Evolutionary conservation across 139 green algal genomes (phyloP).

Genomic region (Tetradesmus lagerheimii): DNA sequence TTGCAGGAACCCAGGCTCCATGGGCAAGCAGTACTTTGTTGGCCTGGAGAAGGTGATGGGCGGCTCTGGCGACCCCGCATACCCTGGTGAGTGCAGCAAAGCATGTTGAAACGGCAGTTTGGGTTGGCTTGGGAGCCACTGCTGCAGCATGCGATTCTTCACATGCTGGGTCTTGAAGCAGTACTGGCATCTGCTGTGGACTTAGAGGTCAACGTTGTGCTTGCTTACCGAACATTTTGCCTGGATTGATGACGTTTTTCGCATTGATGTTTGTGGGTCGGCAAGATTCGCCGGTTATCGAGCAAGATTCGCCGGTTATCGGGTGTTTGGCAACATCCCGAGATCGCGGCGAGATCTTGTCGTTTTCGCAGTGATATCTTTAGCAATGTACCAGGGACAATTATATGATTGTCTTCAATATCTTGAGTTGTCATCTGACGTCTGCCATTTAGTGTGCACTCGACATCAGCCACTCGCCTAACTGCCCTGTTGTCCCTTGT

Average conservation of each 20-base stretch:
- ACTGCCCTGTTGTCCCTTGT: background rate
- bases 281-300: too few relatives aligned
- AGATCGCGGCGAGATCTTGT: constrained; percentile 1
- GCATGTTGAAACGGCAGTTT: too few relatives aligned
- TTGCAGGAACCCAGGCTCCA: constrained; percentile 88
- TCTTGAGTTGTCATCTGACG: background rate
- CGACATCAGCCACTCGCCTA: background rate
- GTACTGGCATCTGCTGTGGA: background rate
- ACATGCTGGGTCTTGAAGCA: background rate
- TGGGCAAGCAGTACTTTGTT: constrained; percentile 97
- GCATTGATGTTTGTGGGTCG: background rate
- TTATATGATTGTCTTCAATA: background rate
- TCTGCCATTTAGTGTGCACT: background rate
- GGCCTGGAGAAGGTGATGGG: constrained; percentile 90
- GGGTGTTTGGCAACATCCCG: too few relatives aligned
- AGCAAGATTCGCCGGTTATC: too few relatives aligned
- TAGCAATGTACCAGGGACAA: too few relatives aligned
- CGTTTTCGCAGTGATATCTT: background rate
- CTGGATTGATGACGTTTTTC: background rate
- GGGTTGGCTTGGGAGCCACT: too few relatives aligned
- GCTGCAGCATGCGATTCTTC: background rate
- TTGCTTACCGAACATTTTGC: too few relatives aligned
- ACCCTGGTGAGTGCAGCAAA: constrained; percentile 92
- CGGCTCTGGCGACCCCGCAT: constrained; percentile 91
- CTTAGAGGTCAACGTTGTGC: too few relatives aligned